These are phyloP conservation scores for Malassezia caprae DNA, from an alignment of 1,284 basidiomycete species.

Conservation along the genomic window DNA sequence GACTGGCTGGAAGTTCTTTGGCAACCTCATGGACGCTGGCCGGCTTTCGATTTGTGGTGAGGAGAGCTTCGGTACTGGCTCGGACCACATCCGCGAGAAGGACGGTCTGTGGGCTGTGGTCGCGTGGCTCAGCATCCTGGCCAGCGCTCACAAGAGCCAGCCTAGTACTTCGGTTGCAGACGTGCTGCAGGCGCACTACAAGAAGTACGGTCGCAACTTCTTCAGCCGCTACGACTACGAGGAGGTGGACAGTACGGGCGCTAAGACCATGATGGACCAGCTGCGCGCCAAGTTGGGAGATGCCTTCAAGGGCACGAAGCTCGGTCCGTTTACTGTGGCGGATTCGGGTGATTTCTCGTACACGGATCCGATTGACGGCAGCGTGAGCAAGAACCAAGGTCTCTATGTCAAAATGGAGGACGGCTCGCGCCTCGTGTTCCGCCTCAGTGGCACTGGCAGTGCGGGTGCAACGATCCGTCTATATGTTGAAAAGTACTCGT, in stretches of 20 bases:
- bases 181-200: slow-evolving; percentile 71
- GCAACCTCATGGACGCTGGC: slow-evolving; percentile 97
- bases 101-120: slow-evolving; percentile 96
- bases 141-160: slow-evolving; percentile 70
- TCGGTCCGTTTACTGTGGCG: slow-evolving; percentile 66
- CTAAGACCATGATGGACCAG: slow-evolving; percentile 70
- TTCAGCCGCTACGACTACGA: slow-evolving; percentile 97
- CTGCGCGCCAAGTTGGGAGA: slow-evolving; percentile 64
- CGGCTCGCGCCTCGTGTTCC: slow-evolving; percentile 86
- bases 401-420: slow-evolving; percentile 83
- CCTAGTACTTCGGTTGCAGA: slow-evolving; percentile 38
- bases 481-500: slow-evolving; percentile 65
- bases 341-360: slow-evolving; percentile 82
- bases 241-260: slow-evolving; percentile 83
- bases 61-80: slow-evolving; percentile 98
- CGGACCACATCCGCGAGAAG: slow-evolving; percentile 98
- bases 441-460: slow-evolving; percentile 87
- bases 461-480: slow-evolving; percentile 70
- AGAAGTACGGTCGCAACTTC: slow-evolving; percentile 88
- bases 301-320: slow-evolving; percentile 50
- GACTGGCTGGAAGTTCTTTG: slow-evolving; percentile 98
- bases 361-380: slow-evolving; percentile 91
- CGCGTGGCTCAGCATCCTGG: slow-evolving; percentile 94
- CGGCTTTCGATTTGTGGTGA: slow-evolving; percentile 94
- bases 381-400: slow-evolving; percentile 88